Conservation (phyloP, 352 stramenopile species). For the Hyaloperonospora brassicae region DNA sequence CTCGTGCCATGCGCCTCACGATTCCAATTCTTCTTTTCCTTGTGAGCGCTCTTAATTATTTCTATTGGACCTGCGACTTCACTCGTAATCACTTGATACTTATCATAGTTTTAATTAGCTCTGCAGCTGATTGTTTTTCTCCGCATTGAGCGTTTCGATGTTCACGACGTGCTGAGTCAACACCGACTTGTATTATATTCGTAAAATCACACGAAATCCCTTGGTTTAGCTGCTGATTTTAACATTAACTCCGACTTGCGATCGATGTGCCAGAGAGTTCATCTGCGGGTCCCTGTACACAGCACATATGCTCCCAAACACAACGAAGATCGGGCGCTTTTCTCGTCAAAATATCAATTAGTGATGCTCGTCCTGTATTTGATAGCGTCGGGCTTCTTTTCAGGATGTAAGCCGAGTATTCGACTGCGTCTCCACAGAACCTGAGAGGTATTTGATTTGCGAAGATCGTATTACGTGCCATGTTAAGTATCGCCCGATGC, state of each 20-base stretch:
- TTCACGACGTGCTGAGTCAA: not conserved
- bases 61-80: too few relatives aligned
- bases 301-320: not conserved
- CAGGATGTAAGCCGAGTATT: slow-evolving; percentile 1
- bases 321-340: not conserved
- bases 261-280: not conserved
- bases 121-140: not conserved
- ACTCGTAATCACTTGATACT: too few relatives aligned
- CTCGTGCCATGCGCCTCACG: too few relatives aligned
- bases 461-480: not conserved
- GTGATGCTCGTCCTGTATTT: not conserved
- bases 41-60: too few relatives aligned
- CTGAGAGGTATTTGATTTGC: not conserved
- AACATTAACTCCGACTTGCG: not conserved
- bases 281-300: not conserved
- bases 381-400: not conserved
- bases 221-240: not conserved
- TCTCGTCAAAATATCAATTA: not conserved
- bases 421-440: not conserved
- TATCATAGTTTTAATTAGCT: too few relatives aligned
- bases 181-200: not conserved
- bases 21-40: too few relatives aligned
- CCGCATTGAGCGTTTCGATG: not conserved
- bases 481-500: not conserved
- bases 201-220: not conserved